Evolutionary conservation across 768 basidiomycete genomes (phyloP), one percentile per base, ranked within the genome.

Genomic region (Steccherinum ochraceum): DNA sequence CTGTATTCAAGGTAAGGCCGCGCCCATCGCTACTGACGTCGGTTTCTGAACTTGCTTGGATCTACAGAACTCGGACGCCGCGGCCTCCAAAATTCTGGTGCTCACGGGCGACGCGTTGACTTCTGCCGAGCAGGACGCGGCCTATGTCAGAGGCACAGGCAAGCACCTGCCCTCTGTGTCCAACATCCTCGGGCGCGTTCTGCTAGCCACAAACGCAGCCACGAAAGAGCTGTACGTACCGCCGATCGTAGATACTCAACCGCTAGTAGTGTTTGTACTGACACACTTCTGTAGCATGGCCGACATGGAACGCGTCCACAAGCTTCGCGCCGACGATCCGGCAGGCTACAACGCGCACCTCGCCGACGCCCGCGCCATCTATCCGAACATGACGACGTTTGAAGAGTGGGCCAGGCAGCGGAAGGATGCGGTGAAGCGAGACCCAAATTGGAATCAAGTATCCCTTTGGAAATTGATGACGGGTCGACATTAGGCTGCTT

Each of bases 341-440:
- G 24, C 44, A 16, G 16, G 16, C 5, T 50, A 40, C 26, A 50
- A 55, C 3, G 30, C 13, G 3, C 40, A 51, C 23, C 5, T 57
- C 26, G 43, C 16, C 45, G 27, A 46, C 3, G 23, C 30, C 40
- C 30, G 43, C 12, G 40, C 21, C 13, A 35, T 55, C 5, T 52
- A 54, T 26, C 56, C 56, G 3, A 52, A 41, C n/a, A 57, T 57
- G 46, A 49, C 46, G 40, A 52, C 45, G 3, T 52, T 54, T 40
- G 53, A 54, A 26, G 30, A n/a, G n/a, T 57, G 56, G 56, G 50
- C 43, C 40, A 25, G 23, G 13, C 49, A 47, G 20, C 20, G 44
- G 26, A 35, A 35, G 30, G 30, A 35, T 35, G 16, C 30, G 7
- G 41, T 10, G 41, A 43, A 43, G 41, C n/a, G 41, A 10, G n/a